Evolutionary conservation across 1,284 basidiomycete species (phyloP), one percentile per base, ranked within the genome.

Genomic region (Mycosarcoma mackinlayi): DNA sequence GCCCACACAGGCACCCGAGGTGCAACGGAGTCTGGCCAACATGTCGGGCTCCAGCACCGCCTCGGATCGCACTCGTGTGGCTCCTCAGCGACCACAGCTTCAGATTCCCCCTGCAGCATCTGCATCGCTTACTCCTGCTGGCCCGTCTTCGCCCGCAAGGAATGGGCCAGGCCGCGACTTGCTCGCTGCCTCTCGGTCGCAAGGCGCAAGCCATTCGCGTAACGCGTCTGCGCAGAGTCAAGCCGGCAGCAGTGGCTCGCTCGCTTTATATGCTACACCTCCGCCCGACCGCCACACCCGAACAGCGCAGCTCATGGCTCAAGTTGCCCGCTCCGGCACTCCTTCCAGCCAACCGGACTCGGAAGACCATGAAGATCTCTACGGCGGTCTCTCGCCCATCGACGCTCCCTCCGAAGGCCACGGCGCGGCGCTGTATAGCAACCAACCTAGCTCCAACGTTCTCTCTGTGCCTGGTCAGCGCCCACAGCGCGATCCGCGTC

Each of bases 351-450:
- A 59, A n/a, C 38, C 53, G 10, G 57, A 64, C n/a, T 75, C 67
- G 3, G 70, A 60, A 42, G 59, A 74, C 21, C 62, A 69, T 34
- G 63, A 70, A 11, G 71, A 71, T 83, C 83, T 52, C 31, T 73
- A 74, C 49, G 67, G 61, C 25, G 67, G 55, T 23, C 50, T 73
- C 35, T 73, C 70, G 13, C 66, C 70, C n/a, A 47, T 67, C 41
- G 73, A 75, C 38, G 53, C 55, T 23, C 70, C 70, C 3, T 52
- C 64, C 1, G 59, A 72, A 30, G 61, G 61, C 28, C 60, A 69
- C 40, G 50, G 48, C 39, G 45, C 39, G 14, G 50, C 33, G 1
- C 38, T 69, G n/a, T 63, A 69, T 41, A 57, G 39, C 53, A 64
- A 70, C 38, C 53, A 50, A 19, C 37, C 53, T 35, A 44, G 23